phyloP scores from a whole-genome alignment of 202 grass and related monocot genomes.

The Hordeum pubiflorum region DNA sequence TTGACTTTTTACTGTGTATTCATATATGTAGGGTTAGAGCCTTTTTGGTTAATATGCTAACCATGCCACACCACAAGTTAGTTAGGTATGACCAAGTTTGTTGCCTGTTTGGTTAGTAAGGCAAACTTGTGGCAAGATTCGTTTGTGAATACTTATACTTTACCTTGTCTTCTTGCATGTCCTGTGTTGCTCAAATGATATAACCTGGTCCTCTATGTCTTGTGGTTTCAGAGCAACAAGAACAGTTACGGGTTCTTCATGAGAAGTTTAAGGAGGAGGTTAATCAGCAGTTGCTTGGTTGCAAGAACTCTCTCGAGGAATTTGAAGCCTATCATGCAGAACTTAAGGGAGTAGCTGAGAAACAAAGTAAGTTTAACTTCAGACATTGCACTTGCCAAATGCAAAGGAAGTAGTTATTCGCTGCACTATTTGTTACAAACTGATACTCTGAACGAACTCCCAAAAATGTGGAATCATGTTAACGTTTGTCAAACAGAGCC shows the following conservation, averaged over 20 bases:
- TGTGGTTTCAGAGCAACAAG: conserved; percentile 62
- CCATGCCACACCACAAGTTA: no score
- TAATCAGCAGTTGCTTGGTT: conserved; percentile 57
- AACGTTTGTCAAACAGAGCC: not conserved
- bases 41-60: not conserved
- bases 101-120: not conserved
- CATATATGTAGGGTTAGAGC: not conserved
- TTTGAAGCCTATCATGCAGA: conserved; percentile 74
- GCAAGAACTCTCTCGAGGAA: conserved; percentile 59
- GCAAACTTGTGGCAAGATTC: not conserved
- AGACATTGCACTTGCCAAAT: not conserved
- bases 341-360: conserved; percentile 66
- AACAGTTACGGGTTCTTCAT: conserved; percentile 59
- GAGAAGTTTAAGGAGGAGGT: conserved; percentile 85
- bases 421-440: conserved; percentile 7
- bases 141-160: not conserved
- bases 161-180: not conserved
- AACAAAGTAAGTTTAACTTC: conserved; percentile 61
- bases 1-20: not conserved
- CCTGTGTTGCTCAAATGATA: not conserved
- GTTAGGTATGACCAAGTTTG: no score
- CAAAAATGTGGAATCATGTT: not conserved
- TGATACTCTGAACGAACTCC: not conserved
- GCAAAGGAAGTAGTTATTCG: conserved; percentile 1
- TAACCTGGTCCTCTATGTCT: not conserved